These are phyloP conservation scores for Phanerochaete sordida DNA, from an alignment of 768 basidiomycete genomes.

Conservation along the genomic window DNA sequence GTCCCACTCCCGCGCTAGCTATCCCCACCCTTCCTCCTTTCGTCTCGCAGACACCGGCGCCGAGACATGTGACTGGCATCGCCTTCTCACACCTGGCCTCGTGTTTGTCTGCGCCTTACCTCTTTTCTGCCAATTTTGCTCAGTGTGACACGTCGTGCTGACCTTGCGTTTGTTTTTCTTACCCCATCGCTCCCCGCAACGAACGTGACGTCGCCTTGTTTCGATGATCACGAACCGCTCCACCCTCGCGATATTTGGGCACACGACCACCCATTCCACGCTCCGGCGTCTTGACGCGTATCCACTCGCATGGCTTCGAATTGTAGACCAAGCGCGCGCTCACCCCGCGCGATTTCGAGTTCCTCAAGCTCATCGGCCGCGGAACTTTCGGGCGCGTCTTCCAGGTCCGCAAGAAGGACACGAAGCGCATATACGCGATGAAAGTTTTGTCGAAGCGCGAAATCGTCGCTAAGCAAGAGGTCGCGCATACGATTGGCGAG, in stretches of 20 bases:
- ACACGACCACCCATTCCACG: neutral
- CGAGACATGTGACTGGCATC: neutral
- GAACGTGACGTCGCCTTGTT: neutral
- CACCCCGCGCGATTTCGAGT: slow-evolving; percentile 95
- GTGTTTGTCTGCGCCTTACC: slow-evolving; percentile 1
- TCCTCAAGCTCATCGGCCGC: slow-evolving; percentile 96
- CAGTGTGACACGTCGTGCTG: neutral
- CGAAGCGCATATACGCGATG: slow-evolving; percentile 99
- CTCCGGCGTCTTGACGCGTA: neutral
- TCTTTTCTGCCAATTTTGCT: neutral
- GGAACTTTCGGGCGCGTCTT: slow-evolving; percentile 99
- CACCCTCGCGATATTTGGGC: neutral
- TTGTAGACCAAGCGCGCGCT: slow-evolving; percentile 77
- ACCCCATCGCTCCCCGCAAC: neutral
- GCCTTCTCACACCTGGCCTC: neutral
- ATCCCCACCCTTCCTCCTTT: neutral
- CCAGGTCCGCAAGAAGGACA: slow-evolving; percentile 98
- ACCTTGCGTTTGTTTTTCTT: slow-evolving; percentile 1
- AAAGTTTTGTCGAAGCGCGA: slow-evolving; percentile 99
- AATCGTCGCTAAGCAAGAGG: slow-evolving; percentile 98
- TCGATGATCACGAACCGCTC: neutral
- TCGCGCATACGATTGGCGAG: slow-evolving; percentile 98
- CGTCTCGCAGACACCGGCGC: neutral
- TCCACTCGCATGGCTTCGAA: neutral
- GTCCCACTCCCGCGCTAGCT: neutral